Conservation (phyloP, 2,329 filamentous ascomycete genomes). For the Clonostachys rosea region DNA sequence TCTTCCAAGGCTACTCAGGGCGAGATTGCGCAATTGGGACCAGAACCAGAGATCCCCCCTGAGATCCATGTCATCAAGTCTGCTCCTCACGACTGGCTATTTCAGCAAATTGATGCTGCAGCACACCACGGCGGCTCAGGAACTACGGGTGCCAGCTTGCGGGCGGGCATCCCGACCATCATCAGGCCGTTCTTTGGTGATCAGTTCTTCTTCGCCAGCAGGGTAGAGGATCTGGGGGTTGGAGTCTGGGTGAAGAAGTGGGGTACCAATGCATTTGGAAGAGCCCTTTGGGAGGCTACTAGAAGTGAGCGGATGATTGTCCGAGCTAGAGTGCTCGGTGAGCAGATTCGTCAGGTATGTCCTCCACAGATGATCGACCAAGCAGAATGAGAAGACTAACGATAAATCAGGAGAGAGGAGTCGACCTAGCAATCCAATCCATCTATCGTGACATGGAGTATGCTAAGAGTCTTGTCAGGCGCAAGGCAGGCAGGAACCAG, state of each 20-base stretch:
- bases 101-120: slow-evolving; percentile 87
- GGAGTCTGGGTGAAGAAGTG: slow-evolving; percentile 86
- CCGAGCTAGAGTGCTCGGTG: slow-evolving; percentile 77
- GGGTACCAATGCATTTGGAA: slow-evolving; percentile 79
- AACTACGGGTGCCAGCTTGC: slow-evolving; percentile 87
- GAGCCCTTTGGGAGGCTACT: slow-evolving; percentile 87
- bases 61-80: slow-evolving; percentile 87
- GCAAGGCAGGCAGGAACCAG: slow-evolving; percentile 47
- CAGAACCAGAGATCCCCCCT: slow-evolving; percentile 64
- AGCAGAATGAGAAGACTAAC: neutral
- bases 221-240: slow-evolving; percentile 90
- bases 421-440: slow-evolving; percentile 83
- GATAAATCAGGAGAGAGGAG: slow-evolving; percentile 70
- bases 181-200: slow-evolving; percentile 97
- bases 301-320: slow-evolving; percentile 87
- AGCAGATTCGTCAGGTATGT: slow-evolving; percentile 80
- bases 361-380: neutral
- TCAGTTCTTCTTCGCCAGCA: slow-evolving; percentile 89
- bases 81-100: slow-evolving; percentile 95
- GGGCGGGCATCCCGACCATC: slow-evolving; percentile 89
- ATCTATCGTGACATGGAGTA: slow-evolving; percentile 96
- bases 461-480: slow-evolving; percentile 76
- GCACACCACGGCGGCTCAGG: slow-evolving; percentile 93
- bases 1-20: slow-evolving; percentile 32
- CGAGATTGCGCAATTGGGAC: slow-evolving; percentile 17